Conservation (phyloP, 73 alveolate genomes). For the Tetrahymena borealis region DNA sequence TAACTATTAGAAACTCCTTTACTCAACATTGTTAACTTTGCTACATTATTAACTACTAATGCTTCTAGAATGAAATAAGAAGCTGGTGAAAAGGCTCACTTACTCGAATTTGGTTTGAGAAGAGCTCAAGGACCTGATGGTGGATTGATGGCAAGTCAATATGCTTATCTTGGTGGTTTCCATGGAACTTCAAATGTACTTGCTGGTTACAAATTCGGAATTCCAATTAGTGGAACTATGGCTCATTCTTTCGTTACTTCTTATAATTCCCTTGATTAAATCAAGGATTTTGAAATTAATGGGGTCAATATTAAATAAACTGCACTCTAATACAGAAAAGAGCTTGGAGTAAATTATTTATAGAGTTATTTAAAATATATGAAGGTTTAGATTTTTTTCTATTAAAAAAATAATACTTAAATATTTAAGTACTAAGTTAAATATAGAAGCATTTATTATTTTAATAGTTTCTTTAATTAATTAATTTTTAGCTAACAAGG, state of each 20-base stretch:
- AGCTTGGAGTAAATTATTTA: constrained; percentile 27
- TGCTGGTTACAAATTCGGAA: constrained; percentile 63
- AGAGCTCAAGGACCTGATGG: constrained; percentile 95
- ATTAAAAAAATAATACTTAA: no score
- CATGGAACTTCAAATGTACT: constrained; percentile 72
- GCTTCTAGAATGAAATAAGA: constrained; percentile 70
- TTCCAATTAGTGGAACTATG: constrained; percentile 74
- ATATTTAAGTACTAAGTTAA: not conserved
- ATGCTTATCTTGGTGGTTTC: constrained; percentile 79
- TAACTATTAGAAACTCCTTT: constrained; percentile 69
- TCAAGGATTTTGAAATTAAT: constrained; percentile 40
- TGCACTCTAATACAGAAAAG: constrained; percentile 52
- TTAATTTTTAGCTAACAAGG: no score
- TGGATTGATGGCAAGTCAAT: constrained; percentile 73
- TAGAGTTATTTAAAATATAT: no score
- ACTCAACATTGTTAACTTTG: constrained; percentile 69
- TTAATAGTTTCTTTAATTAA: no score
- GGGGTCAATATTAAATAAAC: constrained; percentile 50
- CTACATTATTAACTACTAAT: constrained; percentile 76
- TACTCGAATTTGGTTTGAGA: constrained; percentile 82
- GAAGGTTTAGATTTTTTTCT: no score
- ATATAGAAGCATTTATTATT: no score
- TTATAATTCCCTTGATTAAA: constrained; percentile 43
- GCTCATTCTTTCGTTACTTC: constrained; percentile 83
- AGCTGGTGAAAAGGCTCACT: constrained; percentile 55